Evolutionary conservation across 2,329 filamentous ascomycete genomes (phyloP), one percentile per base, ranked within the genome.

Genomic region (Fusarium decemcellulare): DNA sequence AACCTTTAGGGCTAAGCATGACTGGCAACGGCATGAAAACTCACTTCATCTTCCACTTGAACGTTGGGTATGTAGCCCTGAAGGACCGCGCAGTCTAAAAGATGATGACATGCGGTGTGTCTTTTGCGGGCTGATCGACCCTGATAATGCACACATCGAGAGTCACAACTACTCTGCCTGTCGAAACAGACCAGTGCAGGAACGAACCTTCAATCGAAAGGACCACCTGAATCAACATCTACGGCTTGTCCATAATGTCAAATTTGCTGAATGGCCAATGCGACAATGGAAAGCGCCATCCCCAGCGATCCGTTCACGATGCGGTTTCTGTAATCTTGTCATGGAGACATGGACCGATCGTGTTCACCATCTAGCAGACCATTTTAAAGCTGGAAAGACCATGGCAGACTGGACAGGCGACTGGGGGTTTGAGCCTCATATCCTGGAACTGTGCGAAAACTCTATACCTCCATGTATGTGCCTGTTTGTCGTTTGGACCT

Each of bases 11-110:
- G 81, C 80, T 2, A 83, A 83, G 11, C 81, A 83, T 57, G 82
- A 83, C 48, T 84, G 82, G 82, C 81, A 82, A 47, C 77, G 86
- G 9, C 86, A 88, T 61, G 86, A 88, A 64, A 82, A 81, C 43
- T 80, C 81, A 54, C 79, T 81, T 61, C 86, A 77, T 75, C 77
- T 77, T 57, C 86, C 80, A 8, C 84, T 83, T 0, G 81, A 79
- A 74, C 78, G 72, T 36, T 88, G 77, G 86, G 82, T 80, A 61
- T 87, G 78, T 36, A 78, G 77, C 12, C 81, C 80, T 0, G 54
- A 67, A 8, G 80, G 80, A 54, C 73, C 77, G 2, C 71, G 64
- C 0, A 5, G 81, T 81, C 10, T 76, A 82, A 18, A 80, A 82
- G 34, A 77, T 80, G 15, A 78, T 78, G 47, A 63, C 2, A 15